phyloP scores from a whole-genome alignment of 1,284 basidiomycete species.

The Ceratobasidium sp. region DNA sequence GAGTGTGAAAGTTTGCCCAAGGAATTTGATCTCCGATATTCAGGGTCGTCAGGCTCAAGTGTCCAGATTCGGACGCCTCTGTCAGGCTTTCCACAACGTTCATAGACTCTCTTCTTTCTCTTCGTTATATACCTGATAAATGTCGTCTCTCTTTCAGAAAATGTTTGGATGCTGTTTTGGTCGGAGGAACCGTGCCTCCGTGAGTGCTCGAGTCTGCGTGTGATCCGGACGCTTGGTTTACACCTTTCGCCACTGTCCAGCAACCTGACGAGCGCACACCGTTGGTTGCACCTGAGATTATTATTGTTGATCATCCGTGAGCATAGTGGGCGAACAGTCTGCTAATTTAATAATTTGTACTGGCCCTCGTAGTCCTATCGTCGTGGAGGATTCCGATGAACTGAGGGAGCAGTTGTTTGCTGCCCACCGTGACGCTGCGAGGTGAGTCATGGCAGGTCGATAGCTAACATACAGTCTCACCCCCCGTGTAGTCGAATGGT shows the following conservation, averaged over 20 bases:
- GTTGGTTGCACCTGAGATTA: slow-evolving; percentile 29
- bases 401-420: slow-evolving; percentile 41
- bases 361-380: slow-evolving; percentile 18
- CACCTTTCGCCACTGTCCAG: slow-evolving; percentile 26
- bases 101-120: slow-evolving; percentile 41
- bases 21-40: slow-evolving; percentile 45
- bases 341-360: neutral
- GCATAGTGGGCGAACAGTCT: neutral
- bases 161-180: slow-evolving; percentile 44
- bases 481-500: slow-evolving; percentile 28
- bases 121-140: slow-evolving; percentile 40
- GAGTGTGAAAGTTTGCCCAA: slow-evolving; percentile 21
- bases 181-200: slow-evolving; percentile 12
- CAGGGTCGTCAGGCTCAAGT: slow-evolving; percentile 37
- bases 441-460: neutral
- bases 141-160: slow-evolving; percentile 45
- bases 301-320: slow-evolving; percentile 31
- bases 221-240: slow-evolving; percentile 5
- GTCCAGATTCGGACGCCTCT: slow-evolving; percentile 33
- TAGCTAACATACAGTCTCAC: slow-evolving; percentile 11
- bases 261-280: slow-evolving; percentile 40
- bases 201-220: slow-evolving; percentile 13
- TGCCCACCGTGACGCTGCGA: slow-evolving; percentile 37
- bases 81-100: slow-evolving; percentile 41
- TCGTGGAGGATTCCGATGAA: slow-evolving; percentile 30